Percentiles rank a stretch among this genome's conserved stretches.
Conservation (phyloP, 2,329 filamentous ascomycete genomes). For the Ilyonectria robusta region DNA sequence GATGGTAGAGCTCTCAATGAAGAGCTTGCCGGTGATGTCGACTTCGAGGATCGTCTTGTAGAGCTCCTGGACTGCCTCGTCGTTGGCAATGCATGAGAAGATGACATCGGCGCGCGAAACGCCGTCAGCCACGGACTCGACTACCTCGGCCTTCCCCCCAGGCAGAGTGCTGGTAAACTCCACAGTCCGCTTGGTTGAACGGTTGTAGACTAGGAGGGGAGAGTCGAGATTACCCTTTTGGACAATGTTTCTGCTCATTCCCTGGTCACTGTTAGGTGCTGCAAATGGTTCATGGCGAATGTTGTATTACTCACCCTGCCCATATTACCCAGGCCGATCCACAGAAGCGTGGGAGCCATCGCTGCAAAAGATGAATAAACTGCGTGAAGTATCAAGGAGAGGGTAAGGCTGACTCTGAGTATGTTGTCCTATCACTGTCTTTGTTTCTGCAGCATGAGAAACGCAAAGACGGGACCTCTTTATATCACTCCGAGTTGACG, state of each 20-base stretch:
- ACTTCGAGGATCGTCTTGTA: conserved; percentile 68
- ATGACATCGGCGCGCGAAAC: conserved; percentile 81
- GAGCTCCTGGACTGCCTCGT: conserved; percentile 77
- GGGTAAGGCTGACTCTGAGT: background rate
- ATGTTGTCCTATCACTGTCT: background rate
- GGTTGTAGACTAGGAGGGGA: conserved; percentile 86
- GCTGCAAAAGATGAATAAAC: conserved; percentile 1
- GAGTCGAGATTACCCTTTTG: conserved; percentile 80
- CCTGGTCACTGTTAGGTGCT: conserved; percentile 61
- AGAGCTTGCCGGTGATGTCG: conserved; percentile 78
- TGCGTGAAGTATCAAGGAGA: background rate
- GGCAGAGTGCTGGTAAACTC: conserved; percentile 75
- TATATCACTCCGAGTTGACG: background rate
- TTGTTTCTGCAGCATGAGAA: background rate
- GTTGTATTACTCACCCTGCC: conserved; percentile 72
- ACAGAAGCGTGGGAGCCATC: conserved; percentile 77
- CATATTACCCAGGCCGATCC: conserved; percentile 91
- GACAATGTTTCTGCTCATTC: conserved; percentile 87
- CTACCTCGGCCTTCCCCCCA: conserved; percentile 73
- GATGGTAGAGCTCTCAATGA: conserved; percentile 90
- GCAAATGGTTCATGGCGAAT: background rate
- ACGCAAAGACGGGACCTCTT: background rate
- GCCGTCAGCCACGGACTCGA: conserved; percentile 74
- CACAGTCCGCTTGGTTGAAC: conserved; percentile 75
- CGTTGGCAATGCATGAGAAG: conserved; percentile 86